phyloP scores from a whole-genome alignment of 208 protist species.

The Leishmania guyanensis region DNA sequence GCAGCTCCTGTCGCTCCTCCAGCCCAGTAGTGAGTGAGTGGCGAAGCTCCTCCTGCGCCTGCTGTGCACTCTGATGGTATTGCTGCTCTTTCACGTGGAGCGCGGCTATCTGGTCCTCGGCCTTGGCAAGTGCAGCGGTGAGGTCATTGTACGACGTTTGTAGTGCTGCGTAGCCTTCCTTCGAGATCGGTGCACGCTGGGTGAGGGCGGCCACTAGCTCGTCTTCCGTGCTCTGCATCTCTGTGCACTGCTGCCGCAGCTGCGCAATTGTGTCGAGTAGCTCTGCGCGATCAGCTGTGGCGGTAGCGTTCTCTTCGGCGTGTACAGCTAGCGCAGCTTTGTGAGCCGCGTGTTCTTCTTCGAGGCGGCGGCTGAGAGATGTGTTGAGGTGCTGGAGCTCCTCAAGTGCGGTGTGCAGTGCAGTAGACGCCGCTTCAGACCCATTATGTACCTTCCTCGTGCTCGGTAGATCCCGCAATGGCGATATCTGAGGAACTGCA shows the following conservation, averaged over 20 bases:
- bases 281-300: constrained; percentile 7
- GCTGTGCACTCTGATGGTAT: constrained; percentile 6
- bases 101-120: constrained; percentile 17
- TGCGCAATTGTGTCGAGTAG: constrained; percentile 26
- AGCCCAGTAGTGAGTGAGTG: not conserved
- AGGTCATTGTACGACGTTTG: constrained; percentile 9
- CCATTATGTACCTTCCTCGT: not conserved
- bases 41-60: constrained; percentile 12
- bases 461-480: not conserved
- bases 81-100: constrained; percentile 2
- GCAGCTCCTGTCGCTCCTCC: constrained; percentile 10
- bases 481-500: not conserved
- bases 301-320: constrained; percentile 7
- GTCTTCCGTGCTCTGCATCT: constrained; percentile 20
- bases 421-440: not conserved
- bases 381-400: constrained; percentile 1
- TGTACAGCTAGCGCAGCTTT: not conserved
- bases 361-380: constrained; percentile 5
- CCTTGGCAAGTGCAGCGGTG: constrained; percentile 1
- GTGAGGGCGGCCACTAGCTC: constrained; percentile 22
- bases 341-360: not conserved
- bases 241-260: constrained; percentile 17
- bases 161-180: constrained; percentile 20
- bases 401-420: not conserved
- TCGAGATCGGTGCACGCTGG: constrained; percentile 26